phyloP scores from a whole-genome alignment of 441 rosid species.

The Arabidopsis hybrid region DNA sequence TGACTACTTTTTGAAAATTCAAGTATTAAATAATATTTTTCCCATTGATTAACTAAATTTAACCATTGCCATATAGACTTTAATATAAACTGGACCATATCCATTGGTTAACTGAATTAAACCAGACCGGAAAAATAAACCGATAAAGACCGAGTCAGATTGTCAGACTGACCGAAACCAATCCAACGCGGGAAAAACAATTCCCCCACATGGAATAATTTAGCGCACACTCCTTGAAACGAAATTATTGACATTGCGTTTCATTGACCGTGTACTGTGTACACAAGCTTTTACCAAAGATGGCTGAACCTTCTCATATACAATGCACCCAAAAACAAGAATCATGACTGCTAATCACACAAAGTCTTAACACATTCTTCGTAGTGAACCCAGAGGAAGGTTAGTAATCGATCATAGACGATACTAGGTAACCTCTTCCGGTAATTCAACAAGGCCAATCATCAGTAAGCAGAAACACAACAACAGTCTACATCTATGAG shows the following conservation, averaged over 20 bases:
- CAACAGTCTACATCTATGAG: neutral
- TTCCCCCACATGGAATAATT: constrained; percentile 19
- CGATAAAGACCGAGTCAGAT: too few species aligned
- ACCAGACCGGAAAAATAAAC: constrained; percentile 12
- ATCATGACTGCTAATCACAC: neutral
- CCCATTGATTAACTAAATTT: neutral
- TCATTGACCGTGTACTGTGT: constrained; percentile 5
- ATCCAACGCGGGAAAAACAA: constrained; percentile 38
- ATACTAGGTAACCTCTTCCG: too few species aligned
- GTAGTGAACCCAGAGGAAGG: too few species aligned
- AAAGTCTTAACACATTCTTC: neutral
- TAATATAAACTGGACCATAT: neutral
- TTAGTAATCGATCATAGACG: neutral
- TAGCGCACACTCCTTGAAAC: constrained; percentile 25
- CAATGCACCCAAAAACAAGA: constrained; percentile 27
- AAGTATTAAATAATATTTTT: too few species aligned
- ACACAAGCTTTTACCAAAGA: neutral
- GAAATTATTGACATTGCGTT: neutral
- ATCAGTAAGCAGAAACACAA: neutral
- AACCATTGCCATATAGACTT: neutral
- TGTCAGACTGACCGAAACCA: neutral
- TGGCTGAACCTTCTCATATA: neutral
- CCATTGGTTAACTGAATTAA: neutral
- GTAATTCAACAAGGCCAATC: neutral
- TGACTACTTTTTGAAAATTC: too few species aligned